phyloP scores from a whole-genome alignment of 2,329 filamentous ascomycete species.

The Lecanicillium sp. region DNA sequence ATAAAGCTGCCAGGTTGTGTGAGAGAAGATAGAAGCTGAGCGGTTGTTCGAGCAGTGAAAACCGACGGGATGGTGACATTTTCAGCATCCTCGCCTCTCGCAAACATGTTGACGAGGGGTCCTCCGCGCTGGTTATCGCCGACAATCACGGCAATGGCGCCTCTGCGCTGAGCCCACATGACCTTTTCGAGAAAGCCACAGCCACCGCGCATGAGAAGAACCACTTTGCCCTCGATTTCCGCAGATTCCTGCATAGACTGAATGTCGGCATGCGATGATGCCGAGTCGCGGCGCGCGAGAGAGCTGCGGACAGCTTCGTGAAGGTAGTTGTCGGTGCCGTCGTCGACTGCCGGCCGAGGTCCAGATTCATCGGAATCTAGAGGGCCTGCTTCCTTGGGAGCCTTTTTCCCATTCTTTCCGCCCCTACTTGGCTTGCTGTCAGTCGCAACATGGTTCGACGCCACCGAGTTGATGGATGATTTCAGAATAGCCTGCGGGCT shows the following conservation, averaged over 20 bases:
- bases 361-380: not conserved
- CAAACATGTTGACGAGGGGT: constrained; percentile 93
- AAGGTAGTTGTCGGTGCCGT: constrained; percentile 81
- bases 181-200: constrained; percentile 97
- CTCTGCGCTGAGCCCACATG: constrained; percentile 90
- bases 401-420: not conserved
- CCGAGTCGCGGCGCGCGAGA: constrained; percentile 31
- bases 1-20: constrained; percentile 64
- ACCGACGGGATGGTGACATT: constrained; percentile 91
- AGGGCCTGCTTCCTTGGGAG: not conserved
- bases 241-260: constrained; percentile 86
- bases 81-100: constrained; percentile 81
- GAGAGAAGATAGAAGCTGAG: constrained; percentile 83
- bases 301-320: constrained; percentile 45
- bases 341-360: constrained; percentile 38
- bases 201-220: constrained; percentile 82
- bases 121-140: constrained; percentile 89
- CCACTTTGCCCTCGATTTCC: constrained; percentile 89
- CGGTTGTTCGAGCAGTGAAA: constrained; percentile 92
- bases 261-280: constrained; percentile 72
- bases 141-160: constrained; percentile 84
- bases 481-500: constrained; percentile 19
- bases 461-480: constrained; percentile 7
- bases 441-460: not conserved
- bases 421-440: not conserved